Evolutionary conservation across 257 asterid genomes (phyloP), one percentile per base, ranked within the genome.

Genomic region (Fraxinus anomala): DNA sequence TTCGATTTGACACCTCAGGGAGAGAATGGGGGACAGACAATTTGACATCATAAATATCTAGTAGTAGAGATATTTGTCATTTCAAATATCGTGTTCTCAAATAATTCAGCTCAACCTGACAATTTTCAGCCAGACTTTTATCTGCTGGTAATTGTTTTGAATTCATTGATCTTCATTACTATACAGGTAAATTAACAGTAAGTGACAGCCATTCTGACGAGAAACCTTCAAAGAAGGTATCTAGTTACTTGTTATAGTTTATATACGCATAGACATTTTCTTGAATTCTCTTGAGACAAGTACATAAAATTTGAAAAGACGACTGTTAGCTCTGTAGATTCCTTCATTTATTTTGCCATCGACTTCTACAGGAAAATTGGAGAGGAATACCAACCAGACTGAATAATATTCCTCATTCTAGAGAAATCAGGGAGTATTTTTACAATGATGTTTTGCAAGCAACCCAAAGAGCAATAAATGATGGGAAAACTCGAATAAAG

Each of bases 371-470:
- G 97, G 86, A 82, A 61, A 81, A 71, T 44, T 94, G 99, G 99
- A 90, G 96, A 82, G 99, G 99, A 68, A 91, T 94, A 85, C 99
- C 98, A 7, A 94, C 99, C 17, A 90, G 92, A 80, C 86, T 92
- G 82, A 94, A 94, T 82, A 92, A 92, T 80, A 94, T 94, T 88
- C 99, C 99, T 79, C 99, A 92, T 86, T 92, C 99, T 24, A 89
- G 94, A 90, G 99, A 94, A 85, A 94, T 94, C 85, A 88, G 99
- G 88, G 84, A 87, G 78, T 92, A 94, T 81, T 94, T 94, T 80
- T 94, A 94, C 72, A 87, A 89, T 44, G 99, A 92, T 84, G 97
- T 92, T 82, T 83, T 91, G 84, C 94, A 84, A 83, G 96, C 98
- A 77, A 90, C 97, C 44, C 84, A 88, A 81, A 87, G 92, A 80